Base-by-base conservation (phyloP, 2,329 filamentous ascomycete genomes). In the Anisogramma anomala region DNA sequence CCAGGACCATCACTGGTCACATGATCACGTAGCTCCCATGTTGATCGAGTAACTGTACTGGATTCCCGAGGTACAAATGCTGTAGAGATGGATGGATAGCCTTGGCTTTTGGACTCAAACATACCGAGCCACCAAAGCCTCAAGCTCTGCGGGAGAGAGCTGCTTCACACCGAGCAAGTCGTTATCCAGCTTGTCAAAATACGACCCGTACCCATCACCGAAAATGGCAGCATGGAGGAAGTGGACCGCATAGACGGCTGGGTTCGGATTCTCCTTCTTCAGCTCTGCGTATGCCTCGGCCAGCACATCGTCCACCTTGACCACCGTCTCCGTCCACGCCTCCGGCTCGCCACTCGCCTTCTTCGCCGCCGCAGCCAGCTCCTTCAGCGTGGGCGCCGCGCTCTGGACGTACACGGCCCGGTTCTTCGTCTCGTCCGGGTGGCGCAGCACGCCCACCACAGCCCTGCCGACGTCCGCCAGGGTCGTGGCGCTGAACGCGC, bases 131-230 rank as follows among this genome's bases (percentile, higher is more conserved):
- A 60, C 45, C 30, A 59, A 8, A 7, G 42, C 48, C 46, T 56
- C 49, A 17, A 65, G 35, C 35, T 63, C 58, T 7, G 49, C 55
- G 9, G 61, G 56, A 3, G 46, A 56, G 28, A 60, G 31, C 38
- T 50, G 47, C 38, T 53, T 52, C 6, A 66, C 42, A 1, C 62
- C 63, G 17, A 67, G 46, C 32, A 63, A 41, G 27, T 64, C 56
- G 47, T 66, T 66, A 33, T 61, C 59, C 19, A 56, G 17, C 27
- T 53, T 53, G 37, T 52, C 26, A 33, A 60, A 61, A 10, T 51
- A 43, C 5, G 42, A 19, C 3, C 58, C 59, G 41, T 54, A 58
- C 3, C 52, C 54, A 6, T 59, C 53, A 3, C 56, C 59, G 40
- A 51, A 63, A 34, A 65, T 50, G 2, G 51, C 48, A 3, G 52